These are phyloP conservation scores for Sphagnum contortum DNA, from an alignment of 225 moss, liverwort and hornwort genomes.

Conservation along the genomic window DNA sequence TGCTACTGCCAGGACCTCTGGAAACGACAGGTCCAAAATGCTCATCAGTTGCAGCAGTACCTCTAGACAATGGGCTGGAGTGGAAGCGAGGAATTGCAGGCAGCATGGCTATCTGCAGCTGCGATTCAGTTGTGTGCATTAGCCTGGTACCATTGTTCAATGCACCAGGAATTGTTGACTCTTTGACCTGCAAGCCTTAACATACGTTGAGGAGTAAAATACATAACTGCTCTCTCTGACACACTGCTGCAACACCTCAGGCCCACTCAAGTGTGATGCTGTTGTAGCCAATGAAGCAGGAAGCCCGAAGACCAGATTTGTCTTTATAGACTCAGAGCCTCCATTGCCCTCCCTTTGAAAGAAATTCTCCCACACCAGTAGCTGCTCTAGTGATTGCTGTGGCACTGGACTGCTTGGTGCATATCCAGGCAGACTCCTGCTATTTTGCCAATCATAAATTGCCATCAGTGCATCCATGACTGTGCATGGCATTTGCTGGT, in stretches of 20 bases:
- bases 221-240: constrained; percentile 40
- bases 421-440: constrained; percentile 27
- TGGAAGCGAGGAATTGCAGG: constrained; percentile 46
- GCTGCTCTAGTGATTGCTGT: constrained; percentile 30
- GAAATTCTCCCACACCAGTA: constrained; percentile 23
- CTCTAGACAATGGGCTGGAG: constrained; percentile 44
- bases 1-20: constrained; percentile 42
- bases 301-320: constrained; percentile 26
- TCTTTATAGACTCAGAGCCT: constrained; percentile 33
- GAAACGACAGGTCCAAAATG: constrained; percentile 41
- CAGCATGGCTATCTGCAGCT: constrained; percentile 47
- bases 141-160: constrained; percentile 43
- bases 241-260: constrained; percentile 50
- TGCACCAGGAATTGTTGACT: constrained; percentile 40
- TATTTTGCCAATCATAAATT: constrained; percentile 55
- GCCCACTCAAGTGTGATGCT: constrained; percentile 29
- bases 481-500: constrained; percentile 38
- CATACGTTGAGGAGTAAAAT: constrained; percentile 45
- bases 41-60: constrained; percentile 49
- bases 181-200: constrained; percentile 34
- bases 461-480: constrained; percentile 55
- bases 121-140: constrained; percentile 34
- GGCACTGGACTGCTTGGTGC: constrained; percentile 12
- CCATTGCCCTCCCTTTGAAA: constrained; percentile 31
- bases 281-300: constrained; percentile 36